Evolutionary conservation across 2,329 filamentous ascomycete genomes (phyloP).

Genomic region (Colletotrichum brevisporum): DNA sequence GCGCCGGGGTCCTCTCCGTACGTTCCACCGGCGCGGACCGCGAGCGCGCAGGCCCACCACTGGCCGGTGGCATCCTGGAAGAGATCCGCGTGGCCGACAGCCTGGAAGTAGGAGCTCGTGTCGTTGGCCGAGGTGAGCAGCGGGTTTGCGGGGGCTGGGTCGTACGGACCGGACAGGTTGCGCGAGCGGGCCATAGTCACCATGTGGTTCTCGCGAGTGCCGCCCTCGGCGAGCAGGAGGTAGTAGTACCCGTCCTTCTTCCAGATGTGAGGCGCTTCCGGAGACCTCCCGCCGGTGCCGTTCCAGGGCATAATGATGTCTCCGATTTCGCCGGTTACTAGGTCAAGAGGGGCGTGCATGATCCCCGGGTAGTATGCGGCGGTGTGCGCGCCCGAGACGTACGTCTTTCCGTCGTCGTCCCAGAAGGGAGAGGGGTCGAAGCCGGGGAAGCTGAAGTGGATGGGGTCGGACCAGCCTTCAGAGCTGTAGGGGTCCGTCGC

Average conservation of each 20-base stretch:
- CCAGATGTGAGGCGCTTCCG: conserved; percentile 70
- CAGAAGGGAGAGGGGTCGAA: conserved; percentile 68
- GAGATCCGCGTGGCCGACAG: conserved; percentile 69
- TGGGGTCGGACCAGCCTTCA: conserved; percentile 45
- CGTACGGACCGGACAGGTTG: conserved; percentile 60
- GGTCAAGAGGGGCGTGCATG: conserved; percentile 54
- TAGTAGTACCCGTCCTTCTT: conserved; percentile 67
- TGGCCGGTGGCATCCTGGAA: conserved; percentile 62
- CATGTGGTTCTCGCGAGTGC: conserved; percentile 64
- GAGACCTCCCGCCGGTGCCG: conserved; percentile 57
- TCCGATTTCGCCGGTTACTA: conserved; percentile 56
- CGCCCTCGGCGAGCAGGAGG: conserved; percentile 66
- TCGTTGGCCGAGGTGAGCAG: conserved; percentile 60
- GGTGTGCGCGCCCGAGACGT: conserved; percentile 58
- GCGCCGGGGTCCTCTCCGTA: conserved; percentile 52
- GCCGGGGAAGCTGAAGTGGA: conserved; percentile 43
- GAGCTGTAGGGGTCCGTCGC: conserved; percentile 43
- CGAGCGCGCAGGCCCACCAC: conserved; percentile 59
- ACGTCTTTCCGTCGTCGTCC: conserved; percentile 68
- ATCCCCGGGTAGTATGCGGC: conserved; percentile 49
- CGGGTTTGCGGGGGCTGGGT: conserved; percentile 58
- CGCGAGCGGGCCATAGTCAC: conserved; percentile 62
- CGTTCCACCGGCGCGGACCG: conserved; percentile 51
- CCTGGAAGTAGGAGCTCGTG: conserved; percentile 62
- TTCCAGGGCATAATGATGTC: conserved; percentile 61